Evolutionary conservation across 139 green algal species (phyloP), one percentile per base, ranked within the genome.

Genomic region (Pedinophyceae sp.): DNA sequence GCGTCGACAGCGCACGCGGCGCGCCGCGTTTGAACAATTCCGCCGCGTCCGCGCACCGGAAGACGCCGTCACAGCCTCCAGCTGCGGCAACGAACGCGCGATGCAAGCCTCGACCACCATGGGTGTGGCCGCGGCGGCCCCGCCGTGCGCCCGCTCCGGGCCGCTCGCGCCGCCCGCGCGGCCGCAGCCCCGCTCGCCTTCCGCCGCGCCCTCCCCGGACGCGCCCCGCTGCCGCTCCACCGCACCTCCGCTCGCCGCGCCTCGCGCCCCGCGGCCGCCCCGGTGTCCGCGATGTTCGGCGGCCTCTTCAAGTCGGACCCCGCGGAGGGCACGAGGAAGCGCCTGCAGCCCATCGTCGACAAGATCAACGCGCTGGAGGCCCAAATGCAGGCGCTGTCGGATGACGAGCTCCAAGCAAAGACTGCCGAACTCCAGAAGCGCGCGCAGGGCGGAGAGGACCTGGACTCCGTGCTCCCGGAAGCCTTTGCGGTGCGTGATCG

Each of bases 391-490:
- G 26, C 51, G 3, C 68, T 95, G 3, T 70, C 50, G 20, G 81
- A 96, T 45, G 81, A 88, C 1, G 46, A 92, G 63, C 76, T 97
- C 48, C 61, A 74, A 1, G 66, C 46, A 1, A 87, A 87, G 67
- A 97, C 89, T 1, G 18, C 58, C 29, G 73, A 87, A 40, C 75
- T 97, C 19, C 74, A 85, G 48, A 22, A 72, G 46, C 58, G 78
- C 2, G 70, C 82, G 0, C 27, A 52, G 3, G 43, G 46, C 2
- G 87, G 87, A 1, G 79, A 83, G 56, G 63, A 40, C 24, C 63
- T 97, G 45, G 87, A 97, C 47, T 66, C 54, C 30, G 54, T 97
- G 15, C 73, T 97, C 43, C 66, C 79, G 5, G 88, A 95, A 67
- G 79, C 81, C 1, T 94, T 93, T 72, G 84, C 86, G 59, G 73